phyloP scores from a whole-genome alignment of 768 basidiomycete species.

The Suillus subluteus region DNA sequence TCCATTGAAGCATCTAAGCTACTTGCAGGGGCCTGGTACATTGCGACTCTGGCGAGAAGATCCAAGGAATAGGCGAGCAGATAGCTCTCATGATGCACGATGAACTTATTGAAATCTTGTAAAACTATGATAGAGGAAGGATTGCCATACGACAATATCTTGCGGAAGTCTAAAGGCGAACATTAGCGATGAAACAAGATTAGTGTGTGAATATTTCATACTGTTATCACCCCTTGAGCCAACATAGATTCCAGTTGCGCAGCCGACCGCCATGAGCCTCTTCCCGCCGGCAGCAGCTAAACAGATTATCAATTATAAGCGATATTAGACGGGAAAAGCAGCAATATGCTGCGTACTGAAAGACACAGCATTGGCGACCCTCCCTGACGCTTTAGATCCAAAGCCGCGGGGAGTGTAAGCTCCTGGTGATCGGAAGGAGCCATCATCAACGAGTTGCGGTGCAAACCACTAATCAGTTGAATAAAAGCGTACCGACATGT shows the following conservation, averaged over 20 bases:
- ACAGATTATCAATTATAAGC: background rate
- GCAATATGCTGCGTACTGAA: conserved; percentile 53
- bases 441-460: conserved; percentile 58
- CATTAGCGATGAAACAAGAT: conserved; percentile 8
- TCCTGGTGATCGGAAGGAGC: conserved; percentile 58
- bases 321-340: background rate
- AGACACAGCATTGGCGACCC: conserved; percentile 58
- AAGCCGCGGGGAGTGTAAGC: conserved; percentile 34
- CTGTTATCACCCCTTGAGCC: conserved; percentile 58
- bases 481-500: conserved; percentile 8
- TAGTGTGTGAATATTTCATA: conserved; percentile 32
- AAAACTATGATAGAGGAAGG: conserved; percentile 61
- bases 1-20: conserved; percentile 62
- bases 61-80: conserved; percentile 74
- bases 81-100: conserved; percentile 62
- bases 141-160: conserved; percentile 53
- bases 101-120: conserved; percentile 64
- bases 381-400: conserved; percentile 54
- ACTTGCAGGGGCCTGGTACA: conserved; percentile 48
- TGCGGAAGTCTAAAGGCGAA: conserved; percentile 52
- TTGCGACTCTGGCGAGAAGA: conserved; percentile 61
- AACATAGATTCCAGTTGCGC: conserved; percentile 71
- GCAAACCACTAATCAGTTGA: conserved; percentile 62
- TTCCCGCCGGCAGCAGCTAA: conserved; percentile 51
- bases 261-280: conserved; percentile 66